Evolutionary conservation across 2,329 filamentous ascomycete species (phyloP).

Genomic region (Fusarium gaditjirri): DNA sequence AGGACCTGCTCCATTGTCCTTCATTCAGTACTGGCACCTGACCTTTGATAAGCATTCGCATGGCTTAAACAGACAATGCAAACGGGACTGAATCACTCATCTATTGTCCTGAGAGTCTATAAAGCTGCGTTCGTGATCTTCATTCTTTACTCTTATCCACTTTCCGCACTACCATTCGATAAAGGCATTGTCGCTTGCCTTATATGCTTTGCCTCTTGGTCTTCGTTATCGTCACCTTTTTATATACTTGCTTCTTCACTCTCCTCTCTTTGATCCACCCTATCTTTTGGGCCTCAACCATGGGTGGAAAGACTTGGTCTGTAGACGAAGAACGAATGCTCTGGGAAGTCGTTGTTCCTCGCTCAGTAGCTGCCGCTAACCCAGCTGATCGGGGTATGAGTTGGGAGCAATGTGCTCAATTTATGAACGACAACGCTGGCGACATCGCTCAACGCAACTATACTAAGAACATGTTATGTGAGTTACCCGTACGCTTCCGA

Average conservation of each 20-base stretch:
- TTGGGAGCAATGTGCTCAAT: slow-evolving; percentile 52
- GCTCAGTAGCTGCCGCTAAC: slow-evolving; percentile 50
- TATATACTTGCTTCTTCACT: neutral
- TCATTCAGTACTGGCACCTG: slow-evolving; percentile 16
- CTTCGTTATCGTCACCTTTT: neutral
- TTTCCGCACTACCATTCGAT: neutral
- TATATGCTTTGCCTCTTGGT: slow-evolving; percentile 11
- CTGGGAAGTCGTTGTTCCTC: slow-evolving; percentile 55
- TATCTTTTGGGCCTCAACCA: slow-evolving; percentile 39
- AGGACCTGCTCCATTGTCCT: slow-evolving; percentile 6
- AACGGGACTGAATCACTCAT: slow-evolving; percentile 43
- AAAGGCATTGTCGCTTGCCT: neutral
- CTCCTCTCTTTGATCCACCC: neutral
- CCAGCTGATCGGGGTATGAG: slow-evolving; percentile 34
- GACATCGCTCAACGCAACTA: slow-evolving; percentile 52
- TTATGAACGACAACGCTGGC: slow-evolving; percentile 54
- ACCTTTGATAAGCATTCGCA: slow-evolving; percentile 6
- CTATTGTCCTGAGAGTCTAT: slow-evolving; percentile 23
- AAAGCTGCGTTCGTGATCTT: slow-evolving; percentile 22
- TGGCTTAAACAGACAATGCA: slow-evolving; percentile 2
- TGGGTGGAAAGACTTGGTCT: slow-evolving; percentile 65
- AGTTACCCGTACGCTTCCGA: neutral
- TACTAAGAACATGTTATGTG: slow-evolving; percentile 53
- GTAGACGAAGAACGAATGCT: slow-evolving; percentile 60
- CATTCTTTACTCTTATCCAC: slow-evolving; percentile 9